phyloP scores from a whole-genome alignment of 2,329 filamentous ascomycete species.

The Aspergillus ruber region DNA sequence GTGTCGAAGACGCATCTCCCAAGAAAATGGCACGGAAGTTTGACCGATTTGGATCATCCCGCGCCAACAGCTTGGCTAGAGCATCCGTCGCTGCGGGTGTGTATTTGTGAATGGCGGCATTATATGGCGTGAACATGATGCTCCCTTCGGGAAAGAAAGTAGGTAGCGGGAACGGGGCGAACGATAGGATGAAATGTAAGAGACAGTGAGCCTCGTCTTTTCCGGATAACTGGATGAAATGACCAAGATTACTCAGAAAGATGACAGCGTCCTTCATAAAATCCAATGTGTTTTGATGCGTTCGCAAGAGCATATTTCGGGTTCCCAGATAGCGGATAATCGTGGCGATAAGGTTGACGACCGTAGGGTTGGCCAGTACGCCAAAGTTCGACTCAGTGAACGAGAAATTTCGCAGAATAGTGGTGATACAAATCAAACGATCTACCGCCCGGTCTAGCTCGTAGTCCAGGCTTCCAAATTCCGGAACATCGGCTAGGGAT shows the following conservation, averaged over 20 bases:
- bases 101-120: constrained; percentile 76
- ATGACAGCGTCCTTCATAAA: constrained; percentile 95
- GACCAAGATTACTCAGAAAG: constrained; percentile 81
- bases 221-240: constrained; percentile 71
- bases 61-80: constrained; percentile 81
- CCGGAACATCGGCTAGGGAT: constrained; percentile 63
- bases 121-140: constrained; percentile 73
- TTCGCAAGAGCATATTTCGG: constrained; percentile 76
- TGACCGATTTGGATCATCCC: constrained; percentile 85
- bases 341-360: constrained; percentile 77
- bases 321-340: constrained; percentile 84
- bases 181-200: constrained; percentile 82
- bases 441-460: constrained; percentile 82
- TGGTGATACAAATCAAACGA: constrained; percentile 81
- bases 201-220: constrained; percentile 82
- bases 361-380: constrained; percentile 65
- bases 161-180: constrained; percentile 73
- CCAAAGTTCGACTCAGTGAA: constrained; percentile 74
- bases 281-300: constrained; percentile 78
- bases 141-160: constrained; percentile 45
- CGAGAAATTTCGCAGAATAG: constrained; percentile 85
- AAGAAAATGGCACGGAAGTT: constrained; percentile 78
- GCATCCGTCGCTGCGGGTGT: constrained; percentile 84
- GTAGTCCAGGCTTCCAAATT: constrained; percentile 70
- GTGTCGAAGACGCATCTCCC: constrained; percentile 57